phyloP scores from a whole-genome alignment of 2,329 filamentous ascomycete species.

The Pezizomycotina sp. region DNA sequence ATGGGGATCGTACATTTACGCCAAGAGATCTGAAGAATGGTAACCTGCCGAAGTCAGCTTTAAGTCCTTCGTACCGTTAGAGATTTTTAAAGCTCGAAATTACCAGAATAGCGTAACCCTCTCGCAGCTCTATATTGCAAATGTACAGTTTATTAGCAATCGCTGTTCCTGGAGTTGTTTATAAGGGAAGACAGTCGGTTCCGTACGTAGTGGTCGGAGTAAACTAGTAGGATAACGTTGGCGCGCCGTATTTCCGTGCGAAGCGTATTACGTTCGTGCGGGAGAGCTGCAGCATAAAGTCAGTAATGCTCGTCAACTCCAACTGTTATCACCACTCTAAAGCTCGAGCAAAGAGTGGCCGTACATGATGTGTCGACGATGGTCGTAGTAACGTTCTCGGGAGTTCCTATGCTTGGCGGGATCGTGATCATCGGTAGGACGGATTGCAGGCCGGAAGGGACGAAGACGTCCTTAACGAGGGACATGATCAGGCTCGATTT shows the following conservation, averaged over 20 bases:
- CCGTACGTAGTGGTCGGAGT: slow-evolving; percentile 72
- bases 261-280: slow-evolving; percentile 76
- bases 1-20: slow-evolving; percentile 54
- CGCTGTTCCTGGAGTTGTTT: too few relatives aligned
- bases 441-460: slow-evolving; percentile 85
- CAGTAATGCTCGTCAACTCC: neutral
- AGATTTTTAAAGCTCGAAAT: neutral
- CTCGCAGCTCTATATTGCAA: slow-evolving; percentile 58
- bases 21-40: slow-evolving; percentile 92
- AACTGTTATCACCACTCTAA: neutral
- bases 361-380: slow-evolving; percentile 79
- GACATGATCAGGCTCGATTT: slow-evolving; percentile 89
- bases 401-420: slow-evolving; percentile 76
- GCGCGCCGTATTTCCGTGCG: slow-evolving; percentile 91
- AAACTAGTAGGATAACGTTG: slow-evolving; percentile 91
- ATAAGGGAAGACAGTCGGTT: neutral
- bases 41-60: slow-evolving; percentile 34
- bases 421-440: slow-evolving; percentile 91
- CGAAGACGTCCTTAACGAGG: slow-evolving; percentile 92
- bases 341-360: neutral
- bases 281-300: slow-evolving; percentile 41
- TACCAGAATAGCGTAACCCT: slow-evolving; percentile 85
- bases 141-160: slow-evolving; percentile 8
- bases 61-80: neutral
- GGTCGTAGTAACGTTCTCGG: slow-evolving; percentile 91